Evolutionary conservation across 169 alveolate species (phyloP), one percentile per base, ranked within the genome.

Genomic region (Plasmodium gaboni): DNA sequence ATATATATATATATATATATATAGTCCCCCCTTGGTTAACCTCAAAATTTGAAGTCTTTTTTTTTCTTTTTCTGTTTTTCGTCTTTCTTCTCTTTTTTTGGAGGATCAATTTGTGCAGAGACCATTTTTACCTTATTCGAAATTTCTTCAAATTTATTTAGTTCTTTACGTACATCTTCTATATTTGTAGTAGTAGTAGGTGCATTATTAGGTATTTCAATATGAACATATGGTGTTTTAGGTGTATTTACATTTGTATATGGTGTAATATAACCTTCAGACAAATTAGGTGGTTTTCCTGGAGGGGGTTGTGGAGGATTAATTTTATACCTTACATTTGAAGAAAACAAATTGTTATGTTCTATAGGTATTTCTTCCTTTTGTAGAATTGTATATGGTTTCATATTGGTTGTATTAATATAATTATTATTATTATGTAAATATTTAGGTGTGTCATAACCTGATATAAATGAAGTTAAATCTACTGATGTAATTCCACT

Each of bases 61-160:
- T 94, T 92, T 63, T 94, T 94, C 87, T 94, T 94, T 72, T 74
- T 92, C 48, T 89, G 78, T 48, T 91, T 93, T 19, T 88, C 89
- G 42, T 76, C 88, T 44, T 89, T 94, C 24, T 88, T 57, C 1
- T 69, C 51, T 53, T 92, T 93, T 24, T 74, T 68, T 7, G 73
- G 74, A 24, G 63, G 78, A 50, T 83, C 94, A 3, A 85, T 89
- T 74, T 89, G 94, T 2, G 95, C 95, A 17, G 96, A 93, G 24
- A 92, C 94, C 46, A 90, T 93, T 24, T 92, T 93, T n/a, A 78
- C 95, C 73, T 83, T 83, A 42, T 94, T 94, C 57, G 95, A 93
- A 68, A 85, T 89, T 60, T 86, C 89, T 61, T 94, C 96, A 61
- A 46, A 92, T 85, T 89, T 92, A 65, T 73, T 65, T 44, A 73